Conservation (phyloP, 2,329 filamentous ascomycete species). For the Pseudopyricularia javanii region DNA sequence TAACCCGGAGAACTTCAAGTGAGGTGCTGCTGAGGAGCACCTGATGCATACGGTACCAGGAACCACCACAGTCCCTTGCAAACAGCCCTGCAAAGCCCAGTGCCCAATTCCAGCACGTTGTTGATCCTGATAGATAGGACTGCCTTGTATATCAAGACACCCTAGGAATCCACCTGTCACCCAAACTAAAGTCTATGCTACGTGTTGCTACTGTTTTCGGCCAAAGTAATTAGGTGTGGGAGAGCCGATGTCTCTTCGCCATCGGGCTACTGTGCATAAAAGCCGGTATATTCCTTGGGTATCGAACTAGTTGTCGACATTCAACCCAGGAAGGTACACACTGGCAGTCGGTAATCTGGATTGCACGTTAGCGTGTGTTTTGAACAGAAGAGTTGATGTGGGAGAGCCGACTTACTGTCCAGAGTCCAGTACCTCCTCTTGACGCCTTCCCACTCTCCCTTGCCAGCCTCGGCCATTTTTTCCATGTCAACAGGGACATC, state of each 20-base stretch:
- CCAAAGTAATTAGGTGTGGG: no score
- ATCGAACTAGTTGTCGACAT: neutral
- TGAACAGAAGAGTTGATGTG: constrained; percentile 4
- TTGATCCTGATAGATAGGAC: neutral
- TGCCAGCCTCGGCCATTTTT: constrained; percentile 49
- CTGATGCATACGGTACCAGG: neutral
- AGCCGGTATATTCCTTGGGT: neutral
- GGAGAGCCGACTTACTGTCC: constrained; percentile 38
- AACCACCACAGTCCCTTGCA: neutral
- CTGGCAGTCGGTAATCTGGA: constrained; percentile 58
- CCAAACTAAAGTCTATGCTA: no score
- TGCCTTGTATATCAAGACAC: neutral
- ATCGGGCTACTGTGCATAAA: no score
- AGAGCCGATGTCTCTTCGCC: no score
- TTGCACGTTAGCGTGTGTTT: constrained; percentile 12
- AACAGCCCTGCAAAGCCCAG: neutral
- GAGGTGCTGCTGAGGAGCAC: constrained; percentile 4
- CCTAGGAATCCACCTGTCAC: neutral
- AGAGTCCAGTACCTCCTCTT: constrained; percentile 83
- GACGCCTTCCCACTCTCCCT: constrained; percentile 79
- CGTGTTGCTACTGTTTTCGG: no score
- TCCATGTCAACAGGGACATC: constrained; percentile 60
- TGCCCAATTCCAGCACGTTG: neutral
- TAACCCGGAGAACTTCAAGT: constrained; percentile 50
- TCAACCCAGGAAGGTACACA: constrained; percentile 62